These are phyloP conservation scores for Fusarium verrucosum DNA, from an alignment of 2,329 filamentous ascomycete genomes.

Conservation along the genomic window DNA sequence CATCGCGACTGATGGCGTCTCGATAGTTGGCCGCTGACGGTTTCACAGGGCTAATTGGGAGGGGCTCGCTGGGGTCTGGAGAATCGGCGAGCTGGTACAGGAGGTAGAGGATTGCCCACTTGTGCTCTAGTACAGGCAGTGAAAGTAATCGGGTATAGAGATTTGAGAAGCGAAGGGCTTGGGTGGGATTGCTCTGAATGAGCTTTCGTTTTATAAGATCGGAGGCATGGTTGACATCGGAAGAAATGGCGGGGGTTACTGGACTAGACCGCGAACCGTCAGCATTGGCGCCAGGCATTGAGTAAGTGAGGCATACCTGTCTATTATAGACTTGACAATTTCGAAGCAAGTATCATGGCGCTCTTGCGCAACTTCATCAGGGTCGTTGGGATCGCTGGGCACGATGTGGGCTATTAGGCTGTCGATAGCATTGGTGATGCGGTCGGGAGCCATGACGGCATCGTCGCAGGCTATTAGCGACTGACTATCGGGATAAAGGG, in stretches of 20 bases:
- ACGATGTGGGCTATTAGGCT: slow-evolving; percentile 80
- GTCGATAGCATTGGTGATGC: slow-evolving; percentile 81
- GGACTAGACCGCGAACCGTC: slow-evolving; percentile 49
- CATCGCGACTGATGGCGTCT: slow-evolving; percentile 51
- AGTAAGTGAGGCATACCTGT: slow-evolving; percentile 52
- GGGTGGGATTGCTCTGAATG: slow-evolving; percentile 78
- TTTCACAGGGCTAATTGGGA: slow-evolving; percentile 56
- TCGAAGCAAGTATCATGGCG: slow-evolving; percentile 71
- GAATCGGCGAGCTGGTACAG: slow-evolving; percentile 84
- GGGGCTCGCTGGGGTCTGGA: slow-evolving; percentile 63
- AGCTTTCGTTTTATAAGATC: slow-evolving; percentile 92
- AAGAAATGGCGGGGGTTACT: slow-evolving; percentile 64
- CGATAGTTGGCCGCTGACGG: slow-evolving; percentile 52
- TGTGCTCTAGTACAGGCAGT: slow-evolving; percentile 91
- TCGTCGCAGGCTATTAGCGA: slow-evolving; percentile 49
- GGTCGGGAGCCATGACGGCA: slow-evolving; percentile 68
- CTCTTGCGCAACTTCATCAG: slow-evolving; percentile 73
- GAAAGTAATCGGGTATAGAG: slow-evolving; percentile 88
- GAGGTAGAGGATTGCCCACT: slow-evolving; percentile 96
- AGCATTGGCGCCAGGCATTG: neutral
- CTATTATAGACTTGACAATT: slow-evolving; percentile 61
- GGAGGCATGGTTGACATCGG: slow-evolving; percentile 89
- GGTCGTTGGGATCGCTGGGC: slow-evolving; percentile 70
- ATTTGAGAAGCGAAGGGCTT: slow-evolving; percentile 87
- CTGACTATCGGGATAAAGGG: neutral